Evolutionary conservation across 202 grass and related monocot species (phyloP).

Genomic region (Digitaria exilis): DNA sequence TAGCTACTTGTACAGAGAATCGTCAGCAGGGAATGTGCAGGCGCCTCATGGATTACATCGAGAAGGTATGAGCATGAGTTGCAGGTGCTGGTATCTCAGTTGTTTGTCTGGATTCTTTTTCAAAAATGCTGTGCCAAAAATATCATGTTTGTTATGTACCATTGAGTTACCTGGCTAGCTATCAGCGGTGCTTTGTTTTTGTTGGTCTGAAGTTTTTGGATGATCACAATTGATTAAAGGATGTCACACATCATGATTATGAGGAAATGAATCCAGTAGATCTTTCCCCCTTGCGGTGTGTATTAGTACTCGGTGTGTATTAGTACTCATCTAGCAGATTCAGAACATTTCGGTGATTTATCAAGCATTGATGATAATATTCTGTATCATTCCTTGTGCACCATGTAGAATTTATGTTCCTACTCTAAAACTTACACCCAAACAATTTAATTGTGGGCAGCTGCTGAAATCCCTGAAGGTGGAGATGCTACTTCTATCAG

Average conservation of each 20-base stretch:
- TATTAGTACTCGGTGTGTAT: no score
- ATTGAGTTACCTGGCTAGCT: constrained; percentile 16
- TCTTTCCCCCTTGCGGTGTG: not conserved
- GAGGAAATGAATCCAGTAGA: not conserved
- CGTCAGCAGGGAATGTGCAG: constrained; percentile 83
- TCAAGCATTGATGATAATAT: not conserved
- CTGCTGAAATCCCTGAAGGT: constrained; percentile 82
- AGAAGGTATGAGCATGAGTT: constrained; percentile 55
- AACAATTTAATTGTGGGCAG: constrained; percentile 31
- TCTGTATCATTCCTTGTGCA: not conserved
- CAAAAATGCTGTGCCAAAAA: not conserved
- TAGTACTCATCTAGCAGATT: not conserved
- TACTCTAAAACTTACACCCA: no score
- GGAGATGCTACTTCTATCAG: constrained; percentile 65
- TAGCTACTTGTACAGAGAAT: constrained; percentile 76
- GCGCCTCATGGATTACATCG: constrained; percentile 65
- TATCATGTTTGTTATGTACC: constrained; percentile 1
- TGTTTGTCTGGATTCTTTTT: constrained; percentile 7
- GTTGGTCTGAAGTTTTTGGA: not conserved
- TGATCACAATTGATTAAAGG: no score
- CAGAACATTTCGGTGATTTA: not conserved
- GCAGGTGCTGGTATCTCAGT: not conserved
- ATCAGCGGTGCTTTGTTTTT: not conserved
- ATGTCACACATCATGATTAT: not conserved
- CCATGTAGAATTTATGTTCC: not conserved